phyloP scores from a whole-genome alignment of 2,329 filamentous ascomycete genomes.

The Paecilomyces niveus region DNA sequence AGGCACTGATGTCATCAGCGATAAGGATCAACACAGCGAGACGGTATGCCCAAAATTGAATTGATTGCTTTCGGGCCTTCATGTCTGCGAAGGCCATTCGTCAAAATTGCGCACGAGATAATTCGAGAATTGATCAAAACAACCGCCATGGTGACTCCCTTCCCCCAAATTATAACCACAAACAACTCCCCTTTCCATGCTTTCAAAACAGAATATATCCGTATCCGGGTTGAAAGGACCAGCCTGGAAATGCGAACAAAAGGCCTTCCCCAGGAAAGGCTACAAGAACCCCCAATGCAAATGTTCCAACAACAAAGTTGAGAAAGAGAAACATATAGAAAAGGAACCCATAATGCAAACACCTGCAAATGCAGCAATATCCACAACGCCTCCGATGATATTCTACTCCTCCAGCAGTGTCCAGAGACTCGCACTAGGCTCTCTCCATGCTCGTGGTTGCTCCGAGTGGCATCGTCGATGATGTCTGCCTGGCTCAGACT shows the following conservation, averaged over 20 bases:
- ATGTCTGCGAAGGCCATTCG: background rate
- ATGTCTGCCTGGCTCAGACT: conserved; percentile 14
- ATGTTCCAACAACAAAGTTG: background rate
- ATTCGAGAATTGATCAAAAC: background rate
- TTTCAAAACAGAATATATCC: background rate
- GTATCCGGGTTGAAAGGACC: background rate
- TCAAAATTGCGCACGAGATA: background rate
- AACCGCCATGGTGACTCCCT: background rate
- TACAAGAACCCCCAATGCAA: background rate
- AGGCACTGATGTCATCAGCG: background rate
- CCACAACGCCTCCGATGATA: background rate
- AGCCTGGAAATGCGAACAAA: background rate
- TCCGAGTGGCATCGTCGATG: conserved; percentile 33
- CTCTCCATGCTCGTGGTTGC: conserved; percentile 29
- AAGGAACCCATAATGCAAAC: background rate
- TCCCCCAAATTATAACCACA: background rate
- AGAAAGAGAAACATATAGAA: background rate
- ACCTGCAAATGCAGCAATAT: background rate
- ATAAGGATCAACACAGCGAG: background rate
- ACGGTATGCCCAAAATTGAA: background rate
- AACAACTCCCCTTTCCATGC: background rate
- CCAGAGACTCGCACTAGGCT: conserved; percentile 29
- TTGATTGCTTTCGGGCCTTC: background rate
- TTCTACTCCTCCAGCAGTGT: conserved; percentile 24
- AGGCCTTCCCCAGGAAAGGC: background rate